Conservation (phyloP, 148 eudicot species). For the Vaccinium darrowii region DNA sequence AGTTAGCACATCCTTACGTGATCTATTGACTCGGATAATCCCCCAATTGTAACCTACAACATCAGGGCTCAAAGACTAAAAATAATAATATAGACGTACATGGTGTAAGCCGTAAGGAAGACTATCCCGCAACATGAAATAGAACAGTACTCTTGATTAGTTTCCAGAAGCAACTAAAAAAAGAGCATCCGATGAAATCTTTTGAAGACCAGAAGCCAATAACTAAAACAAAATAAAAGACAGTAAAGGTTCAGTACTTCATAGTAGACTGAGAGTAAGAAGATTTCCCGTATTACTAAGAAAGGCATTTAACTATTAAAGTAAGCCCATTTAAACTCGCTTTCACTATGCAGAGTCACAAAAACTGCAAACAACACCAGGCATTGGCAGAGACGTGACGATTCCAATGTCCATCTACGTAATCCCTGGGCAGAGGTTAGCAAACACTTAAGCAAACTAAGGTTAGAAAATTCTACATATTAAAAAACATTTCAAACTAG, state of each 20-base stretch:
- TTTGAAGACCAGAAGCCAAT: not conserved
- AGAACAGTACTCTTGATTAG: not conserved
- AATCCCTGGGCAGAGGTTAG: not conserved
- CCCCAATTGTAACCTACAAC: not conserved
- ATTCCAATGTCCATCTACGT: not conserved
- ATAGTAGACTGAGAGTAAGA: not conserved
- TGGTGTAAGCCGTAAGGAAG: not conserved
- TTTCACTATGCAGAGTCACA: not conserved
- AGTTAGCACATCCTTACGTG: not conserved
- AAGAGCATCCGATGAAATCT: not conserved
- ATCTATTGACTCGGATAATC: not conserved
- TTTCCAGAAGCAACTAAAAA: not conserved
- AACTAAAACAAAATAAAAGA: not conserved
- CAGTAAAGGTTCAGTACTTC: not conserved
- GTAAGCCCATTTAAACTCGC: not conserved
- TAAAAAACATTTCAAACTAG: not conserved
- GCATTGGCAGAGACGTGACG: not conserved
- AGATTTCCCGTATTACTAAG: not conserved
- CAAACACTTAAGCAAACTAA: not conserved
- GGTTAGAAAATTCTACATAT: not conserved
- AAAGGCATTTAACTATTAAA: conserved; percentile 1
- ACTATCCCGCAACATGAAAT: not conserved
- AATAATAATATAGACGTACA: not conserved
- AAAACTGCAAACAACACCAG: not conserved
- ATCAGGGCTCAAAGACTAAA: not conserved